These are phyloP conservation scores for Fusarium penzigii DNA, from an alignment of 2,329 filamentous ascomycete species.

Conservation along the genomic window DNA sequence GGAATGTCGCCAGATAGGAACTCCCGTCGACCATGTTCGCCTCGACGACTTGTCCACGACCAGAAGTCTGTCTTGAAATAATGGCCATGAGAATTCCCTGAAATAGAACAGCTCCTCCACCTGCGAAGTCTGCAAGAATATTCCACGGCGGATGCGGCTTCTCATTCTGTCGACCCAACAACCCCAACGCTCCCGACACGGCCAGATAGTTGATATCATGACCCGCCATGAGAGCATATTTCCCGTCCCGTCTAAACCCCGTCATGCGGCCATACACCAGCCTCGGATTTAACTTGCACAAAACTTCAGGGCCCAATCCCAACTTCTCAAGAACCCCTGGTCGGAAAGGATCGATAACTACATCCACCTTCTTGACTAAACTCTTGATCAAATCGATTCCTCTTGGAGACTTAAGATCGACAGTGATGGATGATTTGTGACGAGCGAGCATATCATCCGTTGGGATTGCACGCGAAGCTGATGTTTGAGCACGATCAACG, in stretches of 20 bases:
- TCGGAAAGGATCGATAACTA: slow-evolving; percentile 91
- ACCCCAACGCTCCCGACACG: slow-evolving; percentile 74
- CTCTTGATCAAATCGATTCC: slow-evolving; percentile 68
- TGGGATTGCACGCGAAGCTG: slow-evolving; percentile 38
- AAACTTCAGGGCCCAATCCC: slow-evolving; percentile 70
- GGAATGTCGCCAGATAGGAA: slow-evolving; percentile 76
- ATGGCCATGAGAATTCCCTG: slow-evolving; percentile 82
- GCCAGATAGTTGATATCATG: slow-evolving; percentile 98
- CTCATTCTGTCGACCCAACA: slow-evolving; percentile 71
- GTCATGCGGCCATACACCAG: slow-evolving; percentile 85
- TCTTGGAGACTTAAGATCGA: slow-evolving; percentile 71
- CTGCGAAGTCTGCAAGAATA: slow-evolving; percentile 87
- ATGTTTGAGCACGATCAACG: slow-evolving; percentile 67
- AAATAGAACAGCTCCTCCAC: slow-evolving; percentile 80
- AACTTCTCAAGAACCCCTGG: slow-evolving; percentile 87
- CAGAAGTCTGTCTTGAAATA: slow-evolving; percentile 62
- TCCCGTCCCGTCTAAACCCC: slow-evolving; percentile 84
- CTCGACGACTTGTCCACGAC: slow-evolving; percentile 84
- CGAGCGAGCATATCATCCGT: slow-evolving; percentile 75
- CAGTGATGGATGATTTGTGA: slow-evolving; percentile 76
- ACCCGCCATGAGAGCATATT: slow-evolving; percentile 84
- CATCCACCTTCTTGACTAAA: slow-evolving; percentile 71
- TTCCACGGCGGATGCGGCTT: slow-evolving; percentile 81
- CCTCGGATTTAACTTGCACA: slow-evolving; percentile 68
- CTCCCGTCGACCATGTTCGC: slow-evolving; percentile 96